Evolutionary conservation across 208 protist species (phyloP), one percentile per base, ranked within the genome.

Genomic region (Trypanosoma rangeli): DNA sequence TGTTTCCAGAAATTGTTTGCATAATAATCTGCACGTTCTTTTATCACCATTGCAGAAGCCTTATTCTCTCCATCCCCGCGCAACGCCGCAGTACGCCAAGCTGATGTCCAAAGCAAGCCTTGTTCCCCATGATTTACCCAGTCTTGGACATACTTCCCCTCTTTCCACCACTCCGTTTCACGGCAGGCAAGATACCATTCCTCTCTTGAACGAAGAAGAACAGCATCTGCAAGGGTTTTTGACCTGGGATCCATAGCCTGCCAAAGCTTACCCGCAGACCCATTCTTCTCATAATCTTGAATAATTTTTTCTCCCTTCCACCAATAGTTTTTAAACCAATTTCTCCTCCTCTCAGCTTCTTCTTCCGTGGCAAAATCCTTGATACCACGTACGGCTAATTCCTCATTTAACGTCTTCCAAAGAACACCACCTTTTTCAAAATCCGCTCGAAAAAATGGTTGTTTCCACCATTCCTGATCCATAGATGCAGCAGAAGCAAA

Each of bases 401-500:
- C 64, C 67, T 81, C 76, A 42, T 44, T 49, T 50, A 68, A 18
- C 16, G 46, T 31, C 22, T 74, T 74, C 76, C 76, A 81, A n/a
- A 73, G 35, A 0, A 39, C 16, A 22, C 76, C 76, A 58, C 65
- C 72, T 33, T 79, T 72, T 37, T 68, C 53, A 70, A 67, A 81
- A 56, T 81, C 76, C 31, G 58, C 48, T 39, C 76, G 44, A 0
- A 75, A 61, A 26, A 39, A 15, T 15, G 60, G 29, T 31, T 79
- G 64, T 48, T 81, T 81, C 76, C 76, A 81, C 76, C 76, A 81
- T 9, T 78, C 76, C 28, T 64, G 70, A 74, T 81, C 76, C 13
- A 53, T 64, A 15, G 63, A 61, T n/a, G 54, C 54, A 42, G 76
- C 64, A 55, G 26, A 28, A n/a, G 76, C 76, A 49, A 61, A 68